Base-by-base conservation (phyloP, 176 grass and related monocot genomes). In the Ensete ventricosum region DNA sequence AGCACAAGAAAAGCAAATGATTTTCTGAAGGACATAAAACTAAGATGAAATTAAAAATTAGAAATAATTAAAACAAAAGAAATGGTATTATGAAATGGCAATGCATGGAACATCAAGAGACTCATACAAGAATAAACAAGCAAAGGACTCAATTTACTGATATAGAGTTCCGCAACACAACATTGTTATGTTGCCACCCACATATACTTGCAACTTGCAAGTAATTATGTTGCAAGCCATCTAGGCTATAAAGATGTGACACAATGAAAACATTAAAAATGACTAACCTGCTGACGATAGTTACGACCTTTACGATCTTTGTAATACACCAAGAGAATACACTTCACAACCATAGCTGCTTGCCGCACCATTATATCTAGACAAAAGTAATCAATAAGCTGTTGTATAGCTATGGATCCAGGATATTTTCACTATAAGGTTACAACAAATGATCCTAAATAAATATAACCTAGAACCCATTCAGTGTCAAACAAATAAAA, bases 281-380 rank as follows among this genome's bases (percentile, higher is more conserved):
- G 14, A 57, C 17, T 71, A 54, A 96, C 92, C 89, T 96, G 92
- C 54, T 82, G 89, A 82, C 87, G 92, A 74, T 96, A 96, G 78
- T 96, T 92, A 84, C 83, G 87, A 11, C 92, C 92, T 82, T 87
- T 80, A 76, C 68, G 78, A 59, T 86, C 89, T 81, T 80, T 96
- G 65, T 96, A 96, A 65, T 89, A 96, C 52, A 96, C 85, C 78
- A 96, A 84, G 55, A 96, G 73, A 48, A 88, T 66, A 79, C 92
- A 92, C 55, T 96, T 96, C 66, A 87, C 25, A 51, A 88, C 87
- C 92, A 96, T 96, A 75, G 92, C 84, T 73, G 89, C 85, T 52
- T 96, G 92, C 64, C 92, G 84, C 22, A 87, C 89, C 92, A 89
- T 96, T 76, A 87, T 96, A 89, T 96, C 92, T 96, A 87, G 52